A percentile compares a stretch with the other conserved stretches of the same genome.
phyloP scores from a whole-genome alignment of 2,329 filamentous ascomycete genomes.

The Fusarium buharicum region DNA sequence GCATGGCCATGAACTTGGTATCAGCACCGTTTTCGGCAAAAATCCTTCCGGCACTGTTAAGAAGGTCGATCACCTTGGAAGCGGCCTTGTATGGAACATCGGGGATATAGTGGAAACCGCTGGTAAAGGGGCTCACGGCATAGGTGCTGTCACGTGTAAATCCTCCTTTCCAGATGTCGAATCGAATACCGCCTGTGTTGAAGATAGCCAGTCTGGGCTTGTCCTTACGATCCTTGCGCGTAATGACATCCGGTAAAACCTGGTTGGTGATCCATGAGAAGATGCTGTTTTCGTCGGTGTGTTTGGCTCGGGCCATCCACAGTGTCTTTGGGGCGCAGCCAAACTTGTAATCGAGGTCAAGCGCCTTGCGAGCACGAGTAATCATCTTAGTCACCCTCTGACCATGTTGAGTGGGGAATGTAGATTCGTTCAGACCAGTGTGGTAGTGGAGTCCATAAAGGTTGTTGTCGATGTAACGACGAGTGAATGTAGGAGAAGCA shows the following conservation, averaged over 20 bases:
- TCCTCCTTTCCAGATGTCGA: slow-evolving; percentile 91
- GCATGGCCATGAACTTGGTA: slow-evolving; percentile 60
- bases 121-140: slow-evolving; percentile 88
- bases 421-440: slow-evolving; percentile 74
- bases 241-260: slow-evolving; percentile 75
- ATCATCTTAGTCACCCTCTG: slow-evolving; percentile 78
- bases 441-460: slow-evolving; percentile 86
- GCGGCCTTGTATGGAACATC: slow-evolving; percentile 84
- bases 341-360: slow-evolving; percentile 77
- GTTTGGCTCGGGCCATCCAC: slow-evolving; percentile 84
- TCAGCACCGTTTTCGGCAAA: slow-evolving; percentile 53
- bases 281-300: slow-evolving; percentile 78
- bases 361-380: slow-evolving; percentile 70
- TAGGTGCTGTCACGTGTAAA: slow-evolving; percentile 91
- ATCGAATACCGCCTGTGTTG: slow-evolving; percentile 92
- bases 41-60: slow-evolving; percentile 67
- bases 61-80: slow-evolving; percentile 69
- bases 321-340: slow-evolving; percentile 86
- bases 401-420: slow-evolving; percentile 81
- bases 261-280: slow-evolving; percentile 82
- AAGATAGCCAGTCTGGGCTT: slow-evolving; percentile 77
- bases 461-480: slow-evolving; percentile 95
- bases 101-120: slow-evolving; percentile 78
- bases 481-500: slow-evolving; percentile 69
- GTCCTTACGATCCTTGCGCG: slow-evolving; percentile 66